Conservation (phyloP, 2,329 filamentous ascomycete genomes). For the Trichoderma koningiopsis region DNA sequence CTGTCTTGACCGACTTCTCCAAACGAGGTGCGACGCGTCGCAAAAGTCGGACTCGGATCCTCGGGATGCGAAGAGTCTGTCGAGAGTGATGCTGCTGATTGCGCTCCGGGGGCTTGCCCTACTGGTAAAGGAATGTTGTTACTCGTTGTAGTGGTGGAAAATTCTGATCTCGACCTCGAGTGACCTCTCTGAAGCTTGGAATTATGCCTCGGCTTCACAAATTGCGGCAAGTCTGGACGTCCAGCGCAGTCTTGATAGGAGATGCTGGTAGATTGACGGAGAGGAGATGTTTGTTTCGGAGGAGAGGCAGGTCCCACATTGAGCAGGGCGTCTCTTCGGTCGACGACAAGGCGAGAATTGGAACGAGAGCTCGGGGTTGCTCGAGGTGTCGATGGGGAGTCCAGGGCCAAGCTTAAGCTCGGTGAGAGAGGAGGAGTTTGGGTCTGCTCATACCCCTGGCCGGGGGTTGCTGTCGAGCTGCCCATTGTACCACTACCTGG, state of each 20-base stretch:
- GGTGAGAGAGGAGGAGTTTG: slow-evolving; percentile 22
- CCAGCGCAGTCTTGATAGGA: slow-evolving; percentile 31
- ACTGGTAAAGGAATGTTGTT: slow-evolving; percentile 12
- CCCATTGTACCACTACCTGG: slow-evolving; percentile 19
- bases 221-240: slow-evolving; percentile 12
- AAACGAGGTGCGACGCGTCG: slow-evolving; percentile 17
- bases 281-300: slow-evolving; percentile 36
- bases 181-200: slow-evolving; percentile 18
- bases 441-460: slow-evolving; percentile 25
- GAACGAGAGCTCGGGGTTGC: slow-evolving; percentile 29
- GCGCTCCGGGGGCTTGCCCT: neutral
- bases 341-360: slow-evolving; percentile 29
- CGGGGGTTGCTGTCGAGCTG: slow-evolving; percentile 24
- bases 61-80: slow-evolving; percentile 2
- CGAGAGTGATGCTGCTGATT: neutral
- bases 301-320: slow-evolving; percentile 35
- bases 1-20: slow-evolving; percentile 13
- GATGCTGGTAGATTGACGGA: slow-evolving; percentile 38
- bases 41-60: neutral
- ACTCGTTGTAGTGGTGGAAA: neutral
- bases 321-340: slow-evolving; percentile 31
- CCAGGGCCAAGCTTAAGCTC: slow-evolving; percentile 24
- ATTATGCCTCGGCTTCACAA: slow-evolving; percentile 23
- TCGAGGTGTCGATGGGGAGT: slow-evolving; percentile 23
- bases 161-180: slow-evolving; percentile 22